Evolutionary conservation across 371 early-diverging fungal species (phyloP).

Genomic region (Fennellomyces sp.): DNA sequence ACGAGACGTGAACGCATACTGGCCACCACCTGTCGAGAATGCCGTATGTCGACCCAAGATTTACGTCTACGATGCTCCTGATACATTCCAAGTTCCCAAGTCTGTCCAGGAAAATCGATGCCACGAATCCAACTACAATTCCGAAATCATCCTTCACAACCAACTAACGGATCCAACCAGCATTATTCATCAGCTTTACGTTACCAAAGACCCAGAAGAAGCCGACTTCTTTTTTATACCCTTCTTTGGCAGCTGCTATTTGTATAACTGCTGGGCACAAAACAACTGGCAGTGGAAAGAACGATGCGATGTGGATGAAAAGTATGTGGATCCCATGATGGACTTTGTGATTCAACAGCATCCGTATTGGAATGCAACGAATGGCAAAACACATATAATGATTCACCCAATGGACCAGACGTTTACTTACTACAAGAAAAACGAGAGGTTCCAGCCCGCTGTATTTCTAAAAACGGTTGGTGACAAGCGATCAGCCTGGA

Average conservation of each 20-base stretch:
- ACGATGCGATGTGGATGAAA: constrained; percentile 49
- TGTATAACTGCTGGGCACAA: constrained; percentile 50
- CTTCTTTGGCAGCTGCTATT: constrained; percentile 59
- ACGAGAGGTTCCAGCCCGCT: constrained; percentile 47
- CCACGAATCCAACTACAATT: constrained; percentile 51
- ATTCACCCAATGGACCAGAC: constrained; percentile 60
- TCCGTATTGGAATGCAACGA: constrained; percentile 55
- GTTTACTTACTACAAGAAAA: constrained; percentile 46
- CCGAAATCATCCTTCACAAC: constrained; percentile 44
- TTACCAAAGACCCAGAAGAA: constrained; percentile 53
- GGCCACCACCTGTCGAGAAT: constrained; percentile 57
- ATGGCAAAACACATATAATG: constrained; percentile 54
- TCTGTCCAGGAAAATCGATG: constrained; percentile 31
- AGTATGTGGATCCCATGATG: constrained; percentile 59
- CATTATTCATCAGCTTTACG: constrained; percentile 43
- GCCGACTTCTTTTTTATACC: constrained; percentile 61
- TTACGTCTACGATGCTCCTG: constrained; percentile 55
- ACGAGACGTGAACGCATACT: constrained; percentile 30
- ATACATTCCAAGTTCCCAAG: constrained; percentile 38
- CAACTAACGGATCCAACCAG: constrained; percentile 48
- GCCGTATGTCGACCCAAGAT: constrained; percentile 56
- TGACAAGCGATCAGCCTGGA: constrained; percentile 45
- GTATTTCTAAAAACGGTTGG: constrained; percentile 57
- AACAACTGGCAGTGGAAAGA: constrained; percentile 52
- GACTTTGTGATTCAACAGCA: constrained; percentile 45